Conservation (phyloP, 371 early-diverging fungal species). For the Mucor lusitanicus region DNA sequence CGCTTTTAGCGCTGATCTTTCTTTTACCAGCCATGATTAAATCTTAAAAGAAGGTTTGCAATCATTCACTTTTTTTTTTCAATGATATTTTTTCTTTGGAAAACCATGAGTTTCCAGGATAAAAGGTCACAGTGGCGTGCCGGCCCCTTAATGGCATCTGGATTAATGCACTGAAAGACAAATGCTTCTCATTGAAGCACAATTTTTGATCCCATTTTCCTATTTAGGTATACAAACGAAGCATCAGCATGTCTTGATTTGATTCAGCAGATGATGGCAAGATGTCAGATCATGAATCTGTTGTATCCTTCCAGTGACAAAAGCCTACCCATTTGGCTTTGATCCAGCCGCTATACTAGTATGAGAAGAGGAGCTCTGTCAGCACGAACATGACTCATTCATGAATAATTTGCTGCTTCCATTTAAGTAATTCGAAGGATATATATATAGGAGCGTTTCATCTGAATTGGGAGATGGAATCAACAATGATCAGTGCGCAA, state of each 20-base stretch:
- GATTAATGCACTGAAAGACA: neutral
- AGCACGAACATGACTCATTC: too few relatives aligned
- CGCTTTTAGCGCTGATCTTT: slow-evolving; percentile 13
- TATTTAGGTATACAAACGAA: neutral
- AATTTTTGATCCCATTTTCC: neutral
- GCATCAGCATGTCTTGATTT: neutral
- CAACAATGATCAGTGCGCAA: neutral
- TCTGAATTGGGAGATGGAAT: neutral
- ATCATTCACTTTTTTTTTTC: neutral
- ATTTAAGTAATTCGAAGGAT: neutral
- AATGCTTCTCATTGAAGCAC: neutral
- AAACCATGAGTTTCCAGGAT: slow-evolving; percentile 1
- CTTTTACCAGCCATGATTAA: slow-evolving; percentile 18
- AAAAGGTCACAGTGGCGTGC: slow-evolving; percentile 10
- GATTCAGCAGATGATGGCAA: neutral
- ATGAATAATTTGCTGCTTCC: neutral
- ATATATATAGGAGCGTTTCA: neutral
- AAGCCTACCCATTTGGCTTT: neutral
- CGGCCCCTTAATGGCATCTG: neutral
- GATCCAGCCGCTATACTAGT: too few relatives aligned
- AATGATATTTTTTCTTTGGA: neutral
- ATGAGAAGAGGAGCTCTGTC: too few relatives aligned
- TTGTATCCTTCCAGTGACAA: neutral
- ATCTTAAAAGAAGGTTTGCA: neutral
- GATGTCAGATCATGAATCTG: neutral